These are phyloP conservation scores for Quercus phellos DNA, from an alignment of 331 rosid genomes.

Conservation along the genomic window DNA sequence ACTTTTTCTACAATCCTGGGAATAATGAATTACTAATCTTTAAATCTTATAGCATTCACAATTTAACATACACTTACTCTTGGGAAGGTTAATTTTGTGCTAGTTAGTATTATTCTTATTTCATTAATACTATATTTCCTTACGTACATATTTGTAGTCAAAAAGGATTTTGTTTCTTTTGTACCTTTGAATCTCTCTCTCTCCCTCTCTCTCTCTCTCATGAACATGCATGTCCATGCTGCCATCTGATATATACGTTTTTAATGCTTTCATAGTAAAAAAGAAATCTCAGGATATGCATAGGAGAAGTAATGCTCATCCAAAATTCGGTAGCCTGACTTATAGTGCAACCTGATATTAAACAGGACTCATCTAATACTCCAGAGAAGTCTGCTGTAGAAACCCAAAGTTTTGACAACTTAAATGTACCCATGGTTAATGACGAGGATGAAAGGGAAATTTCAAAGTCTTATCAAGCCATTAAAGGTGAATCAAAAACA, in stretches of 20 bases:
- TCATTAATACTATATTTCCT: neutral
- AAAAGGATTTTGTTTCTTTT: too few relatives aligned
- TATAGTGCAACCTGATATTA: neutral
- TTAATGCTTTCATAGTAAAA: neutral
- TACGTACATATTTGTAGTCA: neutral
- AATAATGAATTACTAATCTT: neutral
- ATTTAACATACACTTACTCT: neutral
- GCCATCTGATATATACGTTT: neutral
- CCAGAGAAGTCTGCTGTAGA: slow-evolving; percentile 7
- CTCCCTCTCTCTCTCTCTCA: neutral
- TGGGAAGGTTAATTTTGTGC: neutral
- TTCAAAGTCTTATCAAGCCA: neutral
- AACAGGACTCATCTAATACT: slow-evolving; percentile 22
- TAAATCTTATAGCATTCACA: neutral
- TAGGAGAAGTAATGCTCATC: neutral
- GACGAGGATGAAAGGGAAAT: neutral
- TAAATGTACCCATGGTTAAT: neutral
- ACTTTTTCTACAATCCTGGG: neutral
- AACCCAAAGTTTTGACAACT: neutral
- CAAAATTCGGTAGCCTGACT: neutral
- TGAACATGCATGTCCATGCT: neutral
- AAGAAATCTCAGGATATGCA: neutral
- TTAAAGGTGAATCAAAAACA: neutral
- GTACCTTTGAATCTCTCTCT: neutral
- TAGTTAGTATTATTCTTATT: neutral